A percentile compares a stretch with the other conserved stretches of the same genome.
Conservation (phyloP, 768 basidiomycete species). For the Leccinum boreale region DNA sequence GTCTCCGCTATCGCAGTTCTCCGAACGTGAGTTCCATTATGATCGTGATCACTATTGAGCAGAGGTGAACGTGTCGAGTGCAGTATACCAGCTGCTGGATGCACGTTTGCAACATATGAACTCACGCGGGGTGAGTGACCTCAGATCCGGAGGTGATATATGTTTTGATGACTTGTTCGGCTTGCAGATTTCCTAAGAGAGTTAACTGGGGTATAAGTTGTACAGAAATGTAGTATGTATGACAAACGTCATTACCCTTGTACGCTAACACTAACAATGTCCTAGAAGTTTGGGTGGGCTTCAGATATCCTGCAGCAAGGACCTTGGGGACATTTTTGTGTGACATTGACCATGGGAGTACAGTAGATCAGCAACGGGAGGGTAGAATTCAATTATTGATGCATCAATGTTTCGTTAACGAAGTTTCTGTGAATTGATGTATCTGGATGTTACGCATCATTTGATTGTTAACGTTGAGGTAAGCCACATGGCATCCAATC, state of each 20-base stretch:
- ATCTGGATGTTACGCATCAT: too few relatives aligned
- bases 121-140: conserved; percentile 59
- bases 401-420: too few relatives aligned
- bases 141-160: neutral
- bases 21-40: conserved; percentile 45
- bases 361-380: neutral
- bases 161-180: neutral
- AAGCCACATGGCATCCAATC: too few relatives aligned
- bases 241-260: neutral
- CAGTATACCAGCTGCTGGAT: conserved; percentile 88
- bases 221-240: neutral
- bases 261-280: neutral
- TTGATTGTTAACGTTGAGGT: too few relatives aligned
- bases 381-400: neutral
- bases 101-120: conserved; percentile 89
- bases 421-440: too few relatives aligned
- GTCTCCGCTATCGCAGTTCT: conserved; percentile 40
- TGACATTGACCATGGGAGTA: neutral
- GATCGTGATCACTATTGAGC: neutral
- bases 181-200: conserved; percentile 24
- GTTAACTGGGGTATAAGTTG: conserved; percentile 19
- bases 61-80: neutral
- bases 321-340: neutral
- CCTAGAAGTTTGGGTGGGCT: neutral
- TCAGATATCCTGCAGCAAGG: neutral